phyloP scores from a whole-genome alignment of 345 rosid genomes.

The Salix koriyanagi region DNA sequence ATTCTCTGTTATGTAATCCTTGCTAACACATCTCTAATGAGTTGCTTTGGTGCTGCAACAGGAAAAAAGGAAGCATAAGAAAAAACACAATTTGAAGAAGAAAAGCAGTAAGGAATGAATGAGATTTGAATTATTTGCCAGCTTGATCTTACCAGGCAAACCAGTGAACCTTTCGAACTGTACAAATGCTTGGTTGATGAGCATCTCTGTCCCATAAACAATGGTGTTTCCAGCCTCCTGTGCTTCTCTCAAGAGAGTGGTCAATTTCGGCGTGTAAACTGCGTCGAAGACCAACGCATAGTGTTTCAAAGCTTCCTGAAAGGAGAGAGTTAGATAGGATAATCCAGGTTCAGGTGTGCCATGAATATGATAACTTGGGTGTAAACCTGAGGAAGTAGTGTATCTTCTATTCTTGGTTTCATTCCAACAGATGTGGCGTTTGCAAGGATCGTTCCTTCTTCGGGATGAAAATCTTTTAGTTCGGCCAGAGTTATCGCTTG shows the following conservation, averaged over 20 bases:
- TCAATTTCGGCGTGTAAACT: slow-evolving; percentile 54
- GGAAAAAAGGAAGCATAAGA: background rate
- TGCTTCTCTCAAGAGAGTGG: slow-evolving; percentile 56
- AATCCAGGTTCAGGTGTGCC: background rate
- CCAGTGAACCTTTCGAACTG: slow-evolving; percentile 62
- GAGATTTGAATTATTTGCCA: background rate
- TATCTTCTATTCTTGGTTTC: slow-evolving; percentile 46
- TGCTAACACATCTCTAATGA: slow-evolving; percentile 46
- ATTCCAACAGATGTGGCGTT: slow-evolving; percentile 60
- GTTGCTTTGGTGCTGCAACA: slow-evolving; percentile 49
- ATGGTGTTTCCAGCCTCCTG: slow-evolving; percentile 45
- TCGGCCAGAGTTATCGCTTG: slow-evolving; percentile 44
- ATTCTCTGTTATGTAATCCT: slow-evolving; percentile 29
- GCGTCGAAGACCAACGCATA: slow-evolving; percentile 58
- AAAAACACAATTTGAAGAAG: background rate
- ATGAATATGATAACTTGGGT: background rate
- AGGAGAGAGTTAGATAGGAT: background rate
- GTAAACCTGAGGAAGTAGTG: slow-evolving; percentile 52
- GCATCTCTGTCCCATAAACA: slow-evolving; percentile 55
- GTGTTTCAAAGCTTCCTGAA: slow-evolving; percentile 48
- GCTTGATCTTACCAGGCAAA: slow-evolving; percentile 44
- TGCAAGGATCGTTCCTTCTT: slow-evolving; percentile 60
- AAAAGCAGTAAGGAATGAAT: background rate
- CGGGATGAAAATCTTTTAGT: slow-evolving; percentile 54
- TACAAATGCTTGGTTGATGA: slow-evolving; percentile 53